Evolutionary conservation across 2,329 filamentous ascomycete genomes (phyloP).

Genomic region (Biscogniauxia marginata): DNA sequence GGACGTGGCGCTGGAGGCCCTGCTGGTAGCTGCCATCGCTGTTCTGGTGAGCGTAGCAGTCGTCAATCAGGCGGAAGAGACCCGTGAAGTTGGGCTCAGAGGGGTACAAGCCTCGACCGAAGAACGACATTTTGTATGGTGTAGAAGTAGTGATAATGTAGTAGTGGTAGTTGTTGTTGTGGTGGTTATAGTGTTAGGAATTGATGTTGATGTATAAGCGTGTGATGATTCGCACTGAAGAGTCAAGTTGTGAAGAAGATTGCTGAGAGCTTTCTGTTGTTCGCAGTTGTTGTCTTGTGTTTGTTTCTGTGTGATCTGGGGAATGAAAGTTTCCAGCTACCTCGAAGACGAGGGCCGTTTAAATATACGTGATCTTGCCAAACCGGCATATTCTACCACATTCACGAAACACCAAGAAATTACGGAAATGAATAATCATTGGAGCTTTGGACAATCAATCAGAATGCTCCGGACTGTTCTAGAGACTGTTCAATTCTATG

Average conservation of each 20-base stretch:
- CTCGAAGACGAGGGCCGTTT: conserved; percentile 20
- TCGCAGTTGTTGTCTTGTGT: conserved; percentile 19
- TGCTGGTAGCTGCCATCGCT: conserved; percentile 5
- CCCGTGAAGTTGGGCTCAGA: conserved; percentile 53
- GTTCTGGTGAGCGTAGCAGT: conserved; percentile 45
- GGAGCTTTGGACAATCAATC: conserved; percentile 14
- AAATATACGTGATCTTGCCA: conserved; percentile 29
- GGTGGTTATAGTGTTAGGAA: conserved; percentile 2
- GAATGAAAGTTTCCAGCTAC: conserved; percentile 14
- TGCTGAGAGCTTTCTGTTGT: conserved; percentile 17
- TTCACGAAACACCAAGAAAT: conserved; percentile 27
- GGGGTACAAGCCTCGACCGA: conserved; percentile 53
- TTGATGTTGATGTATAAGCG: conserved; percentile 5
- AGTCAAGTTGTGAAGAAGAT: conserved; percentile 20
- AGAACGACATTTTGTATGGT: conserved; percentile 57
- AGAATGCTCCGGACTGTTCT: conserved; percentile 29
- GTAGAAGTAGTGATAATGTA: conserved; percentile 10
- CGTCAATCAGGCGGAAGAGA: conserved; percentile 64
- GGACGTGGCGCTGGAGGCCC: conserved; percentile 7
- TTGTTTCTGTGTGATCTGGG: conserved; percentile 28
- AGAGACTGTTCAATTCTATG: conserved; percentile 8
- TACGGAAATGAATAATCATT: conserved; percentile 18
- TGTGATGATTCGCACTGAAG: too few relatives aligned
- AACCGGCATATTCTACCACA: conserved; percentile 20
- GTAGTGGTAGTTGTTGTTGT: conserved; percentile 13